Evolutionary conservation across 2,329 filamentous ascomycete species (phyloP), one percentile per base, ranked within the genome.

Genomic region (Tolypocladium amazonense): DNA sequence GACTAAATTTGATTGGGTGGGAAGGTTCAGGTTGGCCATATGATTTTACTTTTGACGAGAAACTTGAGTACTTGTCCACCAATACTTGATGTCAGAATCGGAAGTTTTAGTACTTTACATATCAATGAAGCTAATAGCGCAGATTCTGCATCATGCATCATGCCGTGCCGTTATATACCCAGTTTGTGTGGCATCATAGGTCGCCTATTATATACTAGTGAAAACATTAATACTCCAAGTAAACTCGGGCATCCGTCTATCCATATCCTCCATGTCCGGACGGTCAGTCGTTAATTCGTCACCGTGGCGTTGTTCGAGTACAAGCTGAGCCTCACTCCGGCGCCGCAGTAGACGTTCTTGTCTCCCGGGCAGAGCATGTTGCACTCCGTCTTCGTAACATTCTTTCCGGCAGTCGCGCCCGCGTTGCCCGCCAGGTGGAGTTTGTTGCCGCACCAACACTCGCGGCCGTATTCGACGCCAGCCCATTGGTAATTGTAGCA

Each of bases 361-460:
- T 76, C 67, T 5, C 73, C 74, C 12, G 73, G 72, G 57, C 73
- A 76, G 7, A 62, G 52, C 37, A 72, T 68, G 41, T 66, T 70
- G 57, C 74, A 76, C 30, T 74, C 64, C 0, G 64, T 52, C 58
- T 68, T 62, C 0, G 66, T 67, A 2, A 71, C 66, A 47, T 73
- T 73, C 58, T 65, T 68, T 0, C 69, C 72, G 0, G 68, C 66
- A 2, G 59, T 63, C 0, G 63, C 56, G 12, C 61, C 60, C 6
- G 58, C 37, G 60, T 60, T 66, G 0, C 70, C 72, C 7, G 64
- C 64, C 33, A 70, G 65, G 30, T 68, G 67, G 12, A 76, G 59
- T 0, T 58, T 54, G 56, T 74, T 68, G 6, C 72, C 72, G 50
- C 73, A 76, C 68, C 71, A 76, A 33, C 74, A 76, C 27, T 76